Evolutionary conservation across 2,329 filamentous ascomycete genomes (phyloP), one percentile per base, ranked within the genome.

Genomic region (Trichophyton benhamiae): DNA sequence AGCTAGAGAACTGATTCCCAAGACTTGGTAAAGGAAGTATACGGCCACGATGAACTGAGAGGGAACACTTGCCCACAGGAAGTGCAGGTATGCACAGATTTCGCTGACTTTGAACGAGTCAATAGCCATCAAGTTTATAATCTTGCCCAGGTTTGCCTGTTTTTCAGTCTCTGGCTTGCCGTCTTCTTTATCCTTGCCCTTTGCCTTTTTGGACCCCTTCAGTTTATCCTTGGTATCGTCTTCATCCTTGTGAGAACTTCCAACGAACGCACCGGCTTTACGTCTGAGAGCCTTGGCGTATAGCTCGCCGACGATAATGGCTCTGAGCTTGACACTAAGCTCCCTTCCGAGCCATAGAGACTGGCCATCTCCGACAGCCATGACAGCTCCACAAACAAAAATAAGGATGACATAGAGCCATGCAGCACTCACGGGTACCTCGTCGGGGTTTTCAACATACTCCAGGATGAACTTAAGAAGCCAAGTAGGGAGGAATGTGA

Each of bases 91-190:
- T 0, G 92, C 88, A 42, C 90, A 94, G 63, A 96, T 87, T 72
- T 99, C 94, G 64, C 89, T 88, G 61, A 99, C 90, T 77, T 99
- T 99, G 83, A 97, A 97, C 57, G 92, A 96, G 78, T 99, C 95
- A 46, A 99, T 95, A 9, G 94, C 95, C 94, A 99, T 99, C 66
- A 99, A 80, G 74, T 97, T 99, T 78, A 99, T 99, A 69, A 99
- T 96, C n/a, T 94, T 95, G 65, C 95, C 94, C 58, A 95, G 82
- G 64, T 94, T 96, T 44, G 91, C 92, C 76, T 95, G 90, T 62
- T 87, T 82, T 64, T 90, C 86, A 60, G 68, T 25, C 33, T 68
- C 66, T 33, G 69, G 67, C 27, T 67, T 65, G 58, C 63, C 65
- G 2, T 67, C 65, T 4, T 62, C 62, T 30, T 68, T 66, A 3